These are phyloP conservation scores for Aquilaria sinensis DNA, from an alignment of 345 rosid species.

Conservation along the genomic window DNA sequence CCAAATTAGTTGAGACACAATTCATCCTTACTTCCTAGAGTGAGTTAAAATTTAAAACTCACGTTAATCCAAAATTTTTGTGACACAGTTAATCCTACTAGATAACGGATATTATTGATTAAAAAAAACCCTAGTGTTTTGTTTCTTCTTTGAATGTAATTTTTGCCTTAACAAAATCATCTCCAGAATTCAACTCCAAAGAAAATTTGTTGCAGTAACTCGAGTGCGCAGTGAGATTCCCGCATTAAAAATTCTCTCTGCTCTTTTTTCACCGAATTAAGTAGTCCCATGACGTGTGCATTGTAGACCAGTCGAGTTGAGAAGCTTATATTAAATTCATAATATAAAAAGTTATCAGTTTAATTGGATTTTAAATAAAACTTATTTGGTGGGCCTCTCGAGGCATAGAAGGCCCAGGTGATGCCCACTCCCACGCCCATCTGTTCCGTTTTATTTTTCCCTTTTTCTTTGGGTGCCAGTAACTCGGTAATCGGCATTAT, in stretches of 20 bases:
- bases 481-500: conserved; percentile 20
- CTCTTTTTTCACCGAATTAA: conserved; percentile 8
- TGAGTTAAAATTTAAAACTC: too few species aligned
- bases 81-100: too few species aligned
- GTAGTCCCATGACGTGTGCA: conserved; percentile 23
- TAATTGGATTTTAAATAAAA: neutral
- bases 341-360: neutral
- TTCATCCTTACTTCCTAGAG: too few species aligned
- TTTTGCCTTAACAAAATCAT: too few species aligned
- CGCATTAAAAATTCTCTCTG: conserved; percentile 25
- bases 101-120: too few species aligned
- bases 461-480: neutral
- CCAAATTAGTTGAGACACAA: too few species aligned
- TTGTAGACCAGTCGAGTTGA: conserved; percentile 24
- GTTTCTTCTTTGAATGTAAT: too few species aligned
- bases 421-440: conserved; percentile 55
- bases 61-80: too few species aligned
- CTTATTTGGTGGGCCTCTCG: conserved; percentile 39
- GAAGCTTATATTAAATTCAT: conserved; percentile 2
- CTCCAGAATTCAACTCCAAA: too few species aligned
- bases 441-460: conserved; percentile 13
- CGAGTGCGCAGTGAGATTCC: conserved; percentile 25
- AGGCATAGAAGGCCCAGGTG: conserved; percentile 48
- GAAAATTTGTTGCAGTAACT: conserved; percentile 15
- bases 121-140: too few species aligned